Evolutionary conservation across 108 stramenopile species (phyloP).

Genomic region (Schizochytrium sp.): DNA sequence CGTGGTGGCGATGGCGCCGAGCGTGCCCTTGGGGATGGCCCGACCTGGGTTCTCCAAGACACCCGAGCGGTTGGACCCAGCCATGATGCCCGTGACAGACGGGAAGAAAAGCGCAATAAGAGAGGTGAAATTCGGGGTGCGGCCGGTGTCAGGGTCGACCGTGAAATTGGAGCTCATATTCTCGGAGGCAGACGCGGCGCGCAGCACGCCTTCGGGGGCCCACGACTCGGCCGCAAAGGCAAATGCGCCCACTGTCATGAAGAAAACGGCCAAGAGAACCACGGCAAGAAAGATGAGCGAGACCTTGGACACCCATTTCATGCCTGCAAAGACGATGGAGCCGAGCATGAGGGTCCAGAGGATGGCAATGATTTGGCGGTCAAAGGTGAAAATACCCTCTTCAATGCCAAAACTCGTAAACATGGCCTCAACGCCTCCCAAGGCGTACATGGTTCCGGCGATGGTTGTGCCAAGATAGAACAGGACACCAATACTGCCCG

Average conservation of each 20-base stretch:
- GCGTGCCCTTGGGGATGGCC: conserved; percentile 59
- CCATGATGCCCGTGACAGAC: conserved; percentile 65
- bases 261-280: conserved; percentile 42
- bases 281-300: conserved; percentile 50
- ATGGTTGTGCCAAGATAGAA: conserved; percentile 66
- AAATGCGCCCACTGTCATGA: conserved; percentile 38
- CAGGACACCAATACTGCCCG: conserved; percentile 56
- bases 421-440: conserved; percentile 64
- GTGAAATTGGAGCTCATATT: conserved; percentile 41
- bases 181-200: conserved; percentile 28
- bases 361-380: conserved; percentile 43
- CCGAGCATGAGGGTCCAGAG: conserved; percentile 36
- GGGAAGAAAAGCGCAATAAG: conserved; percentile 66
- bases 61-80: conserved; percentile 53
- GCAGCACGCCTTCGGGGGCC: conserved; percentile 27
- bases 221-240: conserved; percentile 40
- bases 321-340: conserved; percentile 48
- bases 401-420: conserved; percentile 40
- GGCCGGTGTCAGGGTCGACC: conserved; percentile 57
- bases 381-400: conserved; percentile 30
- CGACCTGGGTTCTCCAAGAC: conserved; percentile 53
- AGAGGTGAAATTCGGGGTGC: conserved; percentile 50
- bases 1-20: conserved; percentile 52
- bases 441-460: conserved; percentile 52
- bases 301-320: conserved; percentile 45